Evolutionary conservation across 2,329 filamentous ascomycete genomes (phyloP).

Genomic region (Fusarium marasasianum): DNA sequence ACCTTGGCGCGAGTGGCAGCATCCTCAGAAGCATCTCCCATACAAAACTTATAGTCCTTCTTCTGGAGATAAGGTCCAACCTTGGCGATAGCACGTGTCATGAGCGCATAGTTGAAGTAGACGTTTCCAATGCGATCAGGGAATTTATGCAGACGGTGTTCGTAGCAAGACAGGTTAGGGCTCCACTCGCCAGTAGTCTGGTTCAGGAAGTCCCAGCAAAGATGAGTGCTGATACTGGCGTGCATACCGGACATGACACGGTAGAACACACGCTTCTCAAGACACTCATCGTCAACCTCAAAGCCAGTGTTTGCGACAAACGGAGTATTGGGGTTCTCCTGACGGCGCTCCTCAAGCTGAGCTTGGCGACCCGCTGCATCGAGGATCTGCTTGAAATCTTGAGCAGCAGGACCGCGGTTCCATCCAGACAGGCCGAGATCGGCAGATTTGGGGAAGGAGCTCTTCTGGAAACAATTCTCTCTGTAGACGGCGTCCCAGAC

Average conservation of each 20-base stretch:
- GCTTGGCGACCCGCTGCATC: constrained; percentile 68
- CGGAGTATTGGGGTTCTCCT: constrained; percentile 60
- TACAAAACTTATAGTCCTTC: constrained; percentile 86
- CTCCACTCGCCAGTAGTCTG: constrained; percentile 94
- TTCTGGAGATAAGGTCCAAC: constrained; percentile 79
- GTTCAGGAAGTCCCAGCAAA: constrained; percentile 96
- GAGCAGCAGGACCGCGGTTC: constrained; percentile 62
- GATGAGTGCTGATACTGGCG: constrained; percentile 93
- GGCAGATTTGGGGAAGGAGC: constrained; percentile 69
- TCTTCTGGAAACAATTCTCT: constrained; percentile 91
- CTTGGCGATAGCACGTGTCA: constrained; percentile 91
- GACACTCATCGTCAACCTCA: constrained; percentile 87
- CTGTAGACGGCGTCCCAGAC: constrained; percentile 98
- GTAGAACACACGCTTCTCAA: constrained; percentile 99
- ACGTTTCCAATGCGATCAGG: constrained; percentile 96
- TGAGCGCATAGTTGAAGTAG: constrained; percentile 98
- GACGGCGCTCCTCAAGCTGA: constrained; percentile 63
- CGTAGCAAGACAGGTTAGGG: constrained; percentile 90
- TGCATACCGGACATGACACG: constrained; percentile 97
- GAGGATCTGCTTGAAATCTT: constrained; percentile 70
- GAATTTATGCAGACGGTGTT: constrained; percentile 80
- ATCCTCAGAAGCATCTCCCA: constrained; percentile 84
- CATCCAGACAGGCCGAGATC: constrained; percentile 58
- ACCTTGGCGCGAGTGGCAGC: constrained; percentile 82
- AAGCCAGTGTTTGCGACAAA: constrained; percentile 72